Evolutionary conservation across 2,329 filamentous ascomycete genomes (phyloP).

Genomic region (Xylaria arbuscula): DNA sequence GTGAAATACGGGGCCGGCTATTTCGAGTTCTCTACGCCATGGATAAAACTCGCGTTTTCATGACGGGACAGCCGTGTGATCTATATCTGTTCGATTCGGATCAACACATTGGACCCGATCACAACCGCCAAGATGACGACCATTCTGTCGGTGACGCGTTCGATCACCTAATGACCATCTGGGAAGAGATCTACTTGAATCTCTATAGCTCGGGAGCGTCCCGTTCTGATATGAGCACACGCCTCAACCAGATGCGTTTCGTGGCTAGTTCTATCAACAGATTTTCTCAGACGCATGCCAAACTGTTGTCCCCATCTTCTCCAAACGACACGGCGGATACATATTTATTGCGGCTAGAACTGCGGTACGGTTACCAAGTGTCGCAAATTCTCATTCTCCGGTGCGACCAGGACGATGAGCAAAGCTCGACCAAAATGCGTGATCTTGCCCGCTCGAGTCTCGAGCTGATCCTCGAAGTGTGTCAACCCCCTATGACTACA

Average conservation of each 20-base stretch:
- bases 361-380: slow-evolving; percentile 39
- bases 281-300: slow-evolving; percentile 31
- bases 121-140: slow-evolving; percentile 2
- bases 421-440: slow-evolving; percentile 20
- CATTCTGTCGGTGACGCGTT: slow-evolving; percentile 33
- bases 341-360: slow-evolving; percentile 30
- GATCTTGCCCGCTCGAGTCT: slow-evolving; percentile 37
- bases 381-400: slow-evolving; percentile 40
- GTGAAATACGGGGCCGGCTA: slow-evolving; percentile 27
- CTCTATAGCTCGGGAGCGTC: slow-evolving; percentile 35
- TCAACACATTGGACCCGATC: slow-evolving; percentile 18
- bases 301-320: slow-evolving; percentile 10
- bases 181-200: slow-evolving; percentile 42
- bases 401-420: slow-evolving; percentile 32
- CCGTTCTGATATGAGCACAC: slow-evolving; percentile 16
- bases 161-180: slow-evolving; percentile 38
- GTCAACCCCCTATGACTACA: slow-evolving; percentile 21
- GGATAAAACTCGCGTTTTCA: slow-evolving; percentile 41
- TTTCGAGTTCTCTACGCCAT: slow-evolving; percentile 41
- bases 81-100: slow-evolving; percentile 40
- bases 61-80: slow-evolving; percentile 40
- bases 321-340: slow-evolving; percentile 15
- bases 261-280: slow-evolving; percentile 26
- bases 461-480: slow-evolving; percentile 29
- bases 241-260: slow-evolving; percentile 26